A percentile compares a stretch with the other conserved stretches of the same genome.
These are phyloP conservation scores for Alnus rubra DNA, from an alignment of 306 rosid genomes.

Conservation along the genomic window DNA sequence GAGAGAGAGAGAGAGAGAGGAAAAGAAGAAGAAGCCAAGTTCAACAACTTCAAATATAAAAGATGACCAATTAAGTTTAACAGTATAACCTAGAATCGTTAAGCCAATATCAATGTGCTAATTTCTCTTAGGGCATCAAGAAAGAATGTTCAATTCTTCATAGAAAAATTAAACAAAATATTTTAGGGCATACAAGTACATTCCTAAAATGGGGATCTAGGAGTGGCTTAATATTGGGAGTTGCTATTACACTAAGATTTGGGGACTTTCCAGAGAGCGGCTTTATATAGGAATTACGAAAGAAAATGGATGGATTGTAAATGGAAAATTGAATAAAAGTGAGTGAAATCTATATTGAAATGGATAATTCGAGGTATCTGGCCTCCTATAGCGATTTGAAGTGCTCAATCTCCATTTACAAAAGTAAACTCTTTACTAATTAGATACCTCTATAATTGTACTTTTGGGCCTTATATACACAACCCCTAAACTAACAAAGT, in stretches of 20 bases:
- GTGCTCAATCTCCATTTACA: too few relatives aligned
- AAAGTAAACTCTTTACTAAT: too few relatives aligned
- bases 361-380: too few relatives aligned
- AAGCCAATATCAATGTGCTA: neutral
- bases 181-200: constrained; percentile 40
- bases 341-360: too few relatives aligned
- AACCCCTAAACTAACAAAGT: too few relatives aligned
- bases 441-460: too few relatives aligned
- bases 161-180: neutral
- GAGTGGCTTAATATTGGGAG: constrained; percentile 74
- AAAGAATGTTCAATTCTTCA: neutral
- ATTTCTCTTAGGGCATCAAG: neutral
- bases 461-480: too few relatives aligned
- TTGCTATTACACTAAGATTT: constrained; percentile 63
- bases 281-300: neutral
- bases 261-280: constrained; percentile 72
- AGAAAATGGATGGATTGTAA: too few relatives aligned
- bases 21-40: neutral
- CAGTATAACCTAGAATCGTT: neutral
- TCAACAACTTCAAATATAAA: neutral
- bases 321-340: too few relatives aligned
- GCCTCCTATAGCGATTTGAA: too few relatives aligned
- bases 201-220: constrained; percentile 83
- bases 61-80: neutral
- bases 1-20: neutral